A percentile compares a stretch with the other conserved stretches of the same genome.
These are phyloP conservation scores for Kluyveromyces sp. DNA, from an alignment of 1,139 yeast species.

Conservation along the genomic window DNA sequence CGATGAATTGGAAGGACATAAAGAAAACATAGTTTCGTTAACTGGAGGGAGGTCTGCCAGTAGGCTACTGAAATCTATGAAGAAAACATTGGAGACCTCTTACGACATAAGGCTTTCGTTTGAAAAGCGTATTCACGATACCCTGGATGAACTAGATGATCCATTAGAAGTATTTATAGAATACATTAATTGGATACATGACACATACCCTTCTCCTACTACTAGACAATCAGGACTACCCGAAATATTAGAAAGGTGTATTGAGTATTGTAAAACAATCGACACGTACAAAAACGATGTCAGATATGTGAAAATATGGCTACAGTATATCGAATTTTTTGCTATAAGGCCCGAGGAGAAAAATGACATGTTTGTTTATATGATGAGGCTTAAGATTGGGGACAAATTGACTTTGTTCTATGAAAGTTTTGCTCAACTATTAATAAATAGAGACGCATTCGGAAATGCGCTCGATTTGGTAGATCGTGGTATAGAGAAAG, in stretches of 20 bases:
- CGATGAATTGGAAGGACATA: slow-evolving; percentile 55
- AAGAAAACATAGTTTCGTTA: slow-evolving; percentile 73
- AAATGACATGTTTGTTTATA: slow-evolving; percentile 59
- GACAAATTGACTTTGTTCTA: slow-evolving; percentile 58
- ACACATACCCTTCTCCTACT: slow-evolving; percentile 64
- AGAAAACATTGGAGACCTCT: slow-evolving; percentile 24
- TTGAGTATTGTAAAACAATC: slow-evolving; percentile 60
- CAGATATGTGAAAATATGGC: slow-evolving; percentile 73
- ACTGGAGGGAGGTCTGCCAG: slow-evolving; percentile 64
- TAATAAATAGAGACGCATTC: slow-evolving; percentile 45
- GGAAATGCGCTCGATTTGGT: slow-evolving; percentile 60
- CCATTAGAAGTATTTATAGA: slow-evolving; percentile 69
- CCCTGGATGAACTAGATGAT: slow-evolving; percentile 63
- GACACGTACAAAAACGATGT: slow-evolving; percentile 71
- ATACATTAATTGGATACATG: slow-evolving; percentile 66
- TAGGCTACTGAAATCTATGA: slow-evolving; percentile 44
- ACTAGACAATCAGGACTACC: slow-evolving; percentile 62
- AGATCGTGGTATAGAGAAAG: slow-evolving; percentile 48
- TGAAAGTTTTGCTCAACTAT: slow-evolving; percentile 64
- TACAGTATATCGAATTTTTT: slow-evolving; percentile 31
- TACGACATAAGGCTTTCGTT: slow-evolving; percentile 35
- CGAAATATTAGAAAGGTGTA: slow-evolving; percentile 60
- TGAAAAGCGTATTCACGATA: slow-evolving; percentile 34
- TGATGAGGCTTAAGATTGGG: slow-evolving; percentile 73
- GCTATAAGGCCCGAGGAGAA: slow-evolving; percentile 10